Evolutionary conservation across 75 land plant genomes (phyloP).

Genomic region (Adiantum capillusveneris): DNA sequence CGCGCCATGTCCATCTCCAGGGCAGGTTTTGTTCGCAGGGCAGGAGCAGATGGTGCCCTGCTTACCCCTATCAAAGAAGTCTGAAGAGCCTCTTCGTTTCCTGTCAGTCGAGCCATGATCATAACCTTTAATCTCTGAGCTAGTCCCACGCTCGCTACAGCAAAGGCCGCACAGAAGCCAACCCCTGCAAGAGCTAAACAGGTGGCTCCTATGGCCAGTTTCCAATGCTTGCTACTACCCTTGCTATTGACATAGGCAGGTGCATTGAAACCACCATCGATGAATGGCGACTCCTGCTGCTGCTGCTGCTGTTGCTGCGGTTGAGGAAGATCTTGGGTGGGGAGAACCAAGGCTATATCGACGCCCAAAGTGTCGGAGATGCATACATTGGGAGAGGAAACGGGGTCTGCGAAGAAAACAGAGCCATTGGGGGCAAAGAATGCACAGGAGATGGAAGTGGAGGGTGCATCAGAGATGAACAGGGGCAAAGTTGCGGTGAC

Average conservation of each 20-base stretch:
- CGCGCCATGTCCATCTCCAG: conserved; percentile 37
- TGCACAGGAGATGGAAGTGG: not conserved
- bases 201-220: not conserved
- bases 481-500: not conserved
- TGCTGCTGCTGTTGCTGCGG: not conserved
- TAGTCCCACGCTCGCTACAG: conserved; percentile 27
- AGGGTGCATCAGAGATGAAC: not conserved
- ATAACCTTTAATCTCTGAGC: conserved; percentile 33
- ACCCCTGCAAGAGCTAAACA: not conserved
- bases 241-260: not conserved
- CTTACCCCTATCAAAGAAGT: conserved; percentile 64
- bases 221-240: not conserved
- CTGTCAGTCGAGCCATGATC: conserved; percentile 53
- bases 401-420: not conserved
- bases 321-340: not conserved
- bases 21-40: conserved; percentile 46
- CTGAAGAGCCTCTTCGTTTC: conserved; percentile 74
- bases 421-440: conserved; percentile 1
- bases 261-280: not conserved
- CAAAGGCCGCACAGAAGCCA: conserved; percentile 24
- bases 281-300: not conserved
- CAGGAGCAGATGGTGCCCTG: conserved; percentile 55
- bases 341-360: not conserved
- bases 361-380: not conserved
- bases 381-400: not conserved